Conservation (phyloP, 768 basidiomycete genomes). For the Neoboletus brunneissimus region DNA sequence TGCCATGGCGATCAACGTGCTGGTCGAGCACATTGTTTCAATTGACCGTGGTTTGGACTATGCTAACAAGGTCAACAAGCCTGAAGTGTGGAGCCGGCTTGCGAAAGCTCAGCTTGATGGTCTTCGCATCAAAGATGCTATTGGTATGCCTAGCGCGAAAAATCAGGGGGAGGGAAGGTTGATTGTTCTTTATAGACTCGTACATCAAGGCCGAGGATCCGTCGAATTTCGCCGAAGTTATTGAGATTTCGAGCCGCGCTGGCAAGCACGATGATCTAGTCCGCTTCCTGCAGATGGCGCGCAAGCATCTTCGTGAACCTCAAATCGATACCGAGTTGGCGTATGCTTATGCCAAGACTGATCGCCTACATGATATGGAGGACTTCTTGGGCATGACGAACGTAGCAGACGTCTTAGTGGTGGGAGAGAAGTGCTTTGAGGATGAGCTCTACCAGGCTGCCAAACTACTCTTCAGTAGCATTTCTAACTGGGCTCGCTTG, state of each 20-base stretch:
- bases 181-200: slow-evolving; percentile 58
- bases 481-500: slow-evolving; percentile 97
- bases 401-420: slow-evolving; percentile 93
- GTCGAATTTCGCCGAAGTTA: slow-evolving; percentile 90
- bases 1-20: slow-evolving; percentile 92
- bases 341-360: slow-evolving; percentile 97
- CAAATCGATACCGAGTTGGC: slow-evolving; percentile 98
- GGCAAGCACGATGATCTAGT: slow-evolving; percentile 94
- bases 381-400: slow-evolving; percentile 99
- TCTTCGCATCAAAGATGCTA: slow-evolving; percentile 95
- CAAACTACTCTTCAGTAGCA: slow-evolving; percentile 92
- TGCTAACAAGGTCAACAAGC: slow-evolving; percentile 93
- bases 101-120: slow-evolving; percentile 99
- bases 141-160: slow-evolving; percentile 55
- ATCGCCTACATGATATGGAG: slow-evolving; percentile 98
- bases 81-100: slow-evolving; percentile 95
- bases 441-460: slow-evolving; percentile 97
- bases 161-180: neutral
- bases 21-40: slow-evolving; percentile 97
- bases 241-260: slow-evolving; percentile 92
- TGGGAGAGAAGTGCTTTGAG: slow-evolving; percentile 99
- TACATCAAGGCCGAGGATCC: slow-evolving; percentile 98
- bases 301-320: slow-evolving; percentile 94
- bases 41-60: slow-evolving; percentile 96
- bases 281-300: slow-evolving; percentile 96